Conservation (phyloP, 352 stramenopile genomes). For the Phytophthora vignae region DNA sequence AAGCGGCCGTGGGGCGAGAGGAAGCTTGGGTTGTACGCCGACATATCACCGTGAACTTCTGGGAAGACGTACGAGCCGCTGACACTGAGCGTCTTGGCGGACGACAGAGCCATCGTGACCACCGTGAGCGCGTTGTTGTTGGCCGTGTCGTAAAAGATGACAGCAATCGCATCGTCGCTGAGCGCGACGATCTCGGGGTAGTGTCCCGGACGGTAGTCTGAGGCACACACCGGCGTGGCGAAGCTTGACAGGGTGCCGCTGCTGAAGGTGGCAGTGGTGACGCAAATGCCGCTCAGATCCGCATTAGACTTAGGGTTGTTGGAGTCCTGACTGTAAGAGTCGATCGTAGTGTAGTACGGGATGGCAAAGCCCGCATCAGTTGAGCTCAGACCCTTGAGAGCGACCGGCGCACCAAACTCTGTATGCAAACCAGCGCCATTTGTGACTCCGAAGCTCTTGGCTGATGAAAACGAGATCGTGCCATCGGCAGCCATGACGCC, state of each 20-base stretch:
- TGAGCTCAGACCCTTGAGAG: slow-evolving; percentile 31
- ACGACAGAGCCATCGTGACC: neutral
- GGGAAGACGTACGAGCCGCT: slow-evolving; percentile 43
- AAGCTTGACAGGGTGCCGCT: slow-evolving; percentile 35
- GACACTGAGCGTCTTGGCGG: neutral
- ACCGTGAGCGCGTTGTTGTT: slow-evolving; percentile 72
- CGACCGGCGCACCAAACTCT: slow-evolving; percentile 48
- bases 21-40: neutral
- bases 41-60: slow-evolving; percentile 50
- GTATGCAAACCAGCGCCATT: slow-evolving; percentile 37
- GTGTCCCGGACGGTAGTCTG: slow-evolving; percentile 45
- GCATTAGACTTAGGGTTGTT: slow-evolving; percentile 23
- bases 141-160: slow-evolving; percentile 62
- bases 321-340: neutral
- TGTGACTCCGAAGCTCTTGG: slow-evolving; percentile 38
- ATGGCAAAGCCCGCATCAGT: slow-evolving; percentile 50
- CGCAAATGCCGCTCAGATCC: slow-evolving; percentile 47
- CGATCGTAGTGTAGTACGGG: slow-evolving; percentile 49
- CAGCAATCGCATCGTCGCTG: slow-evolving; percentile 46
- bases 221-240: slow-evolving; percentile 48
- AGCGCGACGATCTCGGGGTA: slow-evolving; percentile 57
- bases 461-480: slow-evolving; percentile 46
- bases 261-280: slow-evolving; percentile 47
- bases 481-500: slow-evolving; percentile 42
- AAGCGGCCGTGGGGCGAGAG: slow-evolving; percentile 44